phyloP scores from a whole-genome alignment of 2,329 filamentous ascomycete genomes.

The Leptosphaerulina australis region DNA sequence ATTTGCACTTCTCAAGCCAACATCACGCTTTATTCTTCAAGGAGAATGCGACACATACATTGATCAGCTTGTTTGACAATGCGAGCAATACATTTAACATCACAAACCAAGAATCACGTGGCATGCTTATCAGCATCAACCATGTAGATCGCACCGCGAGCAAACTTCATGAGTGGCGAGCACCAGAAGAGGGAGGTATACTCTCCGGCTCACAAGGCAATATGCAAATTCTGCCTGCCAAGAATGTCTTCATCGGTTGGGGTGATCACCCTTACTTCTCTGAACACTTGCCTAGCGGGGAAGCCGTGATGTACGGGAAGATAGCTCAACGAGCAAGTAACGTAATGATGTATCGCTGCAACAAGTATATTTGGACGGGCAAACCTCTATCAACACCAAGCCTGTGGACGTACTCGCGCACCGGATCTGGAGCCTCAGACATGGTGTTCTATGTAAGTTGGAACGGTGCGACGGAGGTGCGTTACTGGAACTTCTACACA shows the following conservation, averaged over 20 bases:
- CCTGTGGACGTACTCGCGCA: conserved; percentile 9
- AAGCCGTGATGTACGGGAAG: conserved; percentile 43
- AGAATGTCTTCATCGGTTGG: conserved; percentile 58
- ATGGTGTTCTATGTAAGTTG: conserved; percentile 35
- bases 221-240: conserved; percentile 51
- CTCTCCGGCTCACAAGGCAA: conserved; percentile 49
- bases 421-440: not conserved
- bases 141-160: conserved; percentile 46
- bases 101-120: conserved; percentile 34
- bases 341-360: conserved; percentile 50
- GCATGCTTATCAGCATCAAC: conserved; percentile 51
- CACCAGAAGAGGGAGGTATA: conserved; percentile 24
- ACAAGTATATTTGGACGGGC: conserved; percentile 40
- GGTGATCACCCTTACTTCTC: conserved; percentile 57
- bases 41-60: conserved; percentile 15
- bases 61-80: conserved; percentile 50
- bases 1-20: conserved; percentile 46
- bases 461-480: conserved; percentile 40
- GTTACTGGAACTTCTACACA: conserved; percentile 40
- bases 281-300: conserved; percentile 53
- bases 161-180: conserved; percentile 29
- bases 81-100: conserved; percentile 26
- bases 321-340: conserved; percentile 10
- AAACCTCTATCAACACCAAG: conserved; percentile 29
- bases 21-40: conserved; percentile 57